phyloP scores from a whole-genome alignment of 106 monocot genomes.

The Apostasia ramifera region DNA sequence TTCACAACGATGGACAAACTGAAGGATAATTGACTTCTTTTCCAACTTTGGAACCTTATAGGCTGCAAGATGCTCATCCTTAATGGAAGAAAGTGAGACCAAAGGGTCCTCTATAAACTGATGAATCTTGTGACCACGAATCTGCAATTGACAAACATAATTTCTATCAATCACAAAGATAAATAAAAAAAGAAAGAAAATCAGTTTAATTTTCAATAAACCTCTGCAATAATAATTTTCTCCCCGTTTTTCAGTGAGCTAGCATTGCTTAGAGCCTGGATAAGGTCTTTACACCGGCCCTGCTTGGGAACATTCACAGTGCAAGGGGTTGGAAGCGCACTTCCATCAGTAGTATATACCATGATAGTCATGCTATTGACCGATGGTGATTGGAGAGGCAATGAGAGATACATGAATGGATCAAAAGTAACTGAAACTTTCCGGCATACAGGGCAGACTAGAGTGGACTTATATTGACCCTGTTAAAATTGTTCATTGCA shows the following conservation, averaged over 20 bases:
- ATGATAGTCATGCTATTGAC: conserved; percentile 67
- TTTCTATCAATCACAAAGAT: too few species aligned
- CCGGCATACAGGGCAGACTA: conserved; percentile 90
- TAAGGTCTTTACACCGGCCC: conserved; percentile 76
- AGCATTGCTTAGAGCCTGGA: conserved; percentile 64
- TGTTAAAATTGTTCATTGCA: conserved; percentile 38
- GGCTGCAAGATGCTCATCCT: conserved; percentile 81
- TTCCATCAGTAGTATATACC: conserved; percentile 75
- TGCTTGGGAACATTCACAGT: conserved; percentile 96
- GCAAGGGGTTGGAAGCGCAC: conserved; percentile 61
- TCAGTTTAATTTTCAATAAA: conserved; percentile 13
- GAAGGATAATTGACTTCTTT: conserved; percentile 48
- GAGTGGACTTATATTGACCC: conserved; percentile 99
- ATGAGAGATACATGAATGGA: conserved; percentile 99
- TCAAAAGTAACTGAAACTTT: conserved; percentile 99
- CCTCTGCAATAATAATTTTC: conserved; percentile 89
- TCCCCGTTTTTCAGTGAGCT: conserved; percentile 74
- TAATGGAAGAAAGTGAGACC: conserved; percentile 64
- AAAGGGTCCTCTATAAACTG: conserved; percentile 80
- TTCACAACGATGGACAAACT: conserved; percentile 79
- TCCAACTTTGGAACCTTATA: conserved; percentile 67
- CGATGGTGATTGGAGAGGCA: conserved; percentile 89
- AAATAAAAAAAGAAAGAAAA: too few species aligned
- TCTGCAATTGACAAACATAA: conserved; percentile 26
- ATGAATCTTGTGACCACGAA: conserved; percentile 70